Percentiles rank a stretch among this genome's conserved stretches.
Conservation (phyloP, 2,329 filamentous ascomycete species). For the Mycosphaerella arachidis region DNA sequence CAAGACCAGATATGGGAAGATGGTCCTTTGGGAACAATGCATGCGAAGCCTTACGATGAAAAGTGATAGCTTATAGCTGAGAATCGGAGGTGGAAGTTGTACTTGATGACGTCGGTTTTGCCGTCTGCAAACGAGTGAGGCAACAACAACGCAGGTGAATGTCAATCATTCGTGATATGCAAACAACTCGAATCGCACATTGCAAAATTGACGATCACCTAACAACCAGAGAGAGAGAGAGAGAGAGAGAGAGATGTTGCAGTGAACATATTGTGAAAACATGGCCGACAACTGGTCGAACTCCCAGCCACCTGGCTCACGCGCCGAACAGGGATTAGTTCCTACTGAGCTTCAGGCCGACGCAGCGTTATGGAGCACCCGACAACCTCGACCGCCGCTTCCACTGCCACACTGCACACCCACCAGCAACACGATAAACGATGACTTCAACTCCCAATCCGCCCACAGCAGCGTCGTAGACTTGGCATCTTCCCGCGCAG, state of each 20-base stretch:
- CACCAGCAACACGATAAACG: neutral
- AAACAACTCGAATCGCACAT: neutral
- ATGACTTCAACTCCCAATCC: neutral
- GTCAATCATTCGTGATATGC: neutral
- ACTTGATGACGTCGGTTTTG: neutral
- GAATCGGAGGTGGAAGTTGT: neutral
- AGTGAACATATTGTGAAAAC: neutral
- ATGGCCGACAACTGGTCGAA: neutral
- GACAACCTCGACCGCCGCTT: neutral
- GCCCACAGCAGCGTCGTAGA: conserved; percentile 13
- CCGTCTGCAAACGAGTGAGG: neutral
- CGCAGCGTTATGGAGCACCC: neutral
- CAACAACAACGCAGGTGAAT: neutral
- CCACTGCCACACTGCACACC: neutral
- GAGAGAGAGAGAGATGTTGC: neutral
- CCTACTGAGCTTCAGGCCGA: neutral
- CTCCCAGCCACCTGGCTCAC: neutral
- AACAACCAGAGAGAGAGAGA: too few relatives aligned
- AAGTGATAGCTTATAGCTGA: neutral
- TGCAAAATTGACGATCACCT: neutral
- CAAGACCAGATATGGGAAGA: too few relatives aligned
- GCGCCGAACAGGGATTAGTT: neutral
- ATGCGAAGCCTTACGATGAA: neutral
- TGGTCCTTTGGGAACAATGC: neutral
- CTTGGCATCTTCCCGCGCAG: conserved; percentile 1